Percentiles rank a stretch among this genome's conserved stretches.
Evolutionary conservation across 2,329 filamentous ascomycete genomes (phyloP).

Genomic region (Endoconidiophora laricicola): DNA sequence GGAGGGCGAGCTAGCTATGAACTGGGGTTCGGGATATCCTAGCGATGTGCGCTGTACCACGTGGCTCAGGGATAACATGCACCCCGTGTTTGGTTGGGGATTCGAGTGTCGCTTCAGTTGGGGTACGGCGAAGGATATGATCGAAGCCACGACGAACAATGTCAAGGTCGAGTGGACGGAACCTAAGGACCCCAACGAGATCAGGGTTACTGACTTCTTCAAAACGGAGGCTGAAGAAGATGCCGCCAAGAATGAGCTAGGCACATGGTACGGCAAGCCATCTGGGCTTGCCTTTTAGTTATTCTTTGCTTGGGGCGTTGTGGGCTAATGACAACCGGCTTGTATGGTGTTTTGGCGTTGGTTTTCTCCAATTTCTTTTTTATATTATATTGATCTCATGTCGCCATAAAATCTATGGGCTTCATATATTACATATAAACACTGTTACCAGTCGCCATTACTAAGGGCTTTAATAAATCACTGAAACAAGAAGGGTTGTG

Average conservation of each 20-base stretch:
- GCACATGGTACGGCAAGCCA: constrained; percentile 67
- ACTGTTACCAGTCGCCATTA: no score
- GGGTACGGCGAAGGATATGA: constrained; percentile 85
- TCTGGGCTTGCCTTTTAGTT: constrained; percentile 25
- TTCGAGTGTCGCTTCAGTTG: constrained; percentile 87
- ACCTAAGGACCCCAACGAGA: constrained; percentile 51
- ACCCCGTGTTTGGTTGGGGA: constrained; percentile 91
- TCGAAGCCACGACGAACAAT: constrained; percentile 52
- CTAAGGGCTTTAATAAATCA: no score
- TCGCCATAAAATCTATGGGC: background rate
- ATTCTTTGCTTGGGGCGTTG: background rate
- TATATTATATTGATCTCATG: background rate
- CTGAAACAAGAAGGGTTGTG: no score
- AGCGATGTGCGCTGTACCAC: constrained; percentile 63
- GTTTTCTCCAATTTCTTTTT: background rate
- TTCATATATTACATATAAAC: no score
- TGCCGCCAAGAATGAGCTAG: constrained; percentile 43
- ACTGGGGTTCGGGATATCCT: constrained; percentile 88
- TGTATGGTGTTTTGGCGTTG: constrained; percentile 2
- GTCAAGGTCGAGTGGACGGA: constrained; percentile 72
- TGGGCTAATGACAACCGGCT: background rate
- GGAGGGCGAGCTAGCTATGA: constrained; percentile 20
- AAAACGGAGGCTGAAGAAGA: constrained; percentile 25
- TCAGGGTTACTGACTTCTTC: constrained; percentile 65
- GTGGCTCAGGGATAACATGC: constrained; percentile 78